These are phyloP conservation scores for Cercophora newfieldiana DNA, from an alignment of 495 filamentous ascomycete genomes.

Conservation along the genomic window DNA sequence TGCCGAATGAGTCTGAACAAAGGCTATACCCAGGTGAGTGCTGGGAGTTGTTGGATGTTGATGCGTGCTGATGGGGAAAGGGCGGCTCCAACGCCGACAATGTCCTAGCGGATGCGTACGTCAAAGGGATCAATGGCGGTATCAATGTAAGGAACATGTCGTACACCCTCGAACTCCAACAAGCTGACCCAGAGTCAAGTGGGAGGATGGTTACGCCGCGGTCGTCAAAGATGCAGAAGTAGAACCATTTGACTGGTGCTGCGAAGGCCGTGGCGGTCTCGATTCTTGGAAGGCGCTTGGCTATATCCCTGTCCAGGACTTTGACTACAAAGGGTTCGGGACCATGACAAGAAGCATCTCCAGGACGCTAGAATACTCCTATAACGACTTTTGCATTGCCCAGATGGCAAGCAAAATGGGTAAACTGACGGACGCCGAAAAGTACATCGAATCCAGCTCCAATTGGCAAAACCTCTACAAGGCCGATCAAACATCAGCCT, in stretches of 20 bases:
- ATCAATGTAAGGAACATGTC: constrained; percentile 54
- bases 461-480: constrained; percentile 75
- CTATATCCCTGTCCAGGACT: constrained; percentile 70
- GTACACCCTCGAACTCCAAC: background rate
- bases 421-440: constrained; percentile 55
- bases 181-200: constrained; percentile 38
- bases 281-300: constrained; percentile 66
- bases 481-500: constrained; percentile 57
- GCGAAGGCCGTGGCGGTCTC: constrained; percentile 68
- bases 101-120: constrained; percentile 65
- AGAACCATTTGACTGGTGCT: constrained; percentile 70
- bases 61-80: constrained; percentile 17
- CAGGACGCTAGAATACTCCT: constrained; percentile 73
- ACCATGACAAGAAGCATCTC: constrained; percentile 71
- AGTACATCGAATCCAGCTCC: constrained; percentile 59
- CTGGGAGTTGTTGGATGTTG: background rate
- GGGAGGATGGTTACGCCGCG: constrained; percentile 70
- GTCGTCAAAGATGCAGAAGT: constrained; percentile 75
- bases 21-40: constrained; percentile 61
- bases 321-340: constrained; percentile 66
- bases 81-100: constrained; percentile 83
- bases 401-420: constrained; percentile 60
- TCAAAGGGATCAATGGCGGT: constrained; percentile 62
- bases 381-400: constrained; percentile 74
- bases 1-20: constrained; percentile 65